Conservation (phyloP, 306 rosid genomes). For the Castanopsis chinensis region DNA sequence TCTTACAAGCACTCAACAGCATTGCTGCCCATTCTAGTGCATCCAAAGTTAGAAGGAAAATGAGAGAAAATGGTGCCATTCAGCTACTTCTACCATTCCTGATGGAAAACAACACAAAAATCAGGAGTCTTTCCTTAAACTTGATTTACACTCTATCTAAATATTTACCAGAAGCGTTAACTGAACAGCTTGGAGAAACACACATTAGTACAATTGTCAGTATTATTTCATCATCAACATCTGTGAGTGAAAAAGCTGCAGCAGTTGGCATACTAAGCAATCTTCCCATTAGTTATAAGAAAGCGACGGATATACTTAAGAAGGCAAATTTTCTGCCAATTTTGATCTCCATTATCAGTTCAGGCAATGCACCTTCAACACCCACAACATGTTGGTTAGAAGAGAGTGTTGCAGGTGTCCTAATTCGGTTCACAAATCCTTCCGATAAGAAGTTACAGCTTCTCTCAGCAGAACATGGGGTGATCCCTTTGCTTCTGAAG, state of each 20-base stretch:
- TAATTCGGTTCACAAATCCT: constrained; percentile 69
- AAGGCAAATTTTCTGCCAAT: constrained; percentile 54
- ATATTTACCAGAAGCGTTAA: constrained; percentile 62
- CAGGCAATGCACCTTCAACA: constrained; percentile 39
- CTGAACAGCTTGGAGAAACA: constrained; percentile 65
- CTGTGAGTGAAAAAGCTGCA: constrained; percentile 52
- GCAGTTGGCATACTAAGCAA: constrained; percentile 73
- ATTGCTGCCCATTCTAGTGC: constrained; percentile 71
- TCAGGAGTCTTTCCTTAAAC: constrained; percentile 51
- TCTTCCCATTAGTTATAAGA: constrained; percentile 63
- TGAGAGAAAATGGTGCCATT: constrained; percentile 77
- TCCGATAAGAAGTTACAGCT: constrained; percentile 73
- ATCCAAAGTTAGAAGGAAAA: constrained; percentile 54
- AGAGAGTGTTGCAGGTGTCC: constrained; percentile 50
- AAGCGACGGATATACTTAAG: constrained; percentile 57
- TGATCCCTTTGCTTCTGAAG: constrained; percentile 72
- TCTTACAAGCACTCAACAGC: constrained; percentile 76
- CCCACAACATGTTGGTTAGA: constrained; percentile 27
- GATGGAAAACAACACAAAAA: constrained; percentile 51
- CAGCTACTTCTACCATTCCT: constrained; percentile 75
- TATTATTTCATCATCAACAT: constrained; percentile 52
- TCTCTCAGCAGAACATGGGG: constrained; percentile 69
- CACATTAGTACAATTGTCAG: constrained; percentile 41
- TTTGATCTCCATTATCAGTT: constrained; percentile 47
- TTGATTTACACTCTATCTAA: constrained; percentile 67